phyloP scores from a whole-genome alignment of 768 basidiomycete species.

The Panellus pusillus region DNA sequence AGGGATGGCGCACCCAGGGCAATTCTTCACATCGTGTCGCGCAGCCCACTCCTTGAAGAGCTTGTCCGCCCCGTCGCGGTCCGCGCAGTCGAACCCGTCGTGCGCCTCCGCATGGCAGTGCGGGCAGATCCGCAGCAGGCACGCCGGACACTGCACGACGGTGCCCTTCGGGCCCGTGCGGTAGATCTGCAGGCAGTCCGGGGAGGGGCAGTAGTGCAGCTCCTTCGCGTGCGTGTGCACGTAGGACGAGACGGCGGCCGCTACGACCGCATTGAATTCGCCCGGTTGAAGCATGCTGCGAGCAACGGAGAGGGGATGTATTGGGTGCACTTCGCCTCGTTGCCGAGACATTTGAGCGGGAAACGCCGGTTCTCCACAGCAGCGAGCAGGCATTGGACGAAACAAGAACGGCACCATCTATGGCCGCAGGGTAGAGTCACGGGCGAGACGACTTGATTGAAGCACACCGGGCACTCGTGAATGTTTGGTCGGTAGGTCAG shows the following conservation, averaged over 20 bases:
- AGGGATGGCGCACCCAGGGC: conserved; percentile 67
- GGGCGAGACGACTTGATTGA: conserved; percentile 53
- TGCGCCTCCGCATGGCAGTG: conserved; percentile 57
- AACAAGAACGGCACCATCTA: conserved; percentile 63
- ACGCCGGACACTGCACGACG: conserved; percentile 56
- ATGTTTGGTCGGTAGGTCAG: conserved; percentile 17
- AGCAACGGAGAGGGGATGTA: conserved; percentile 52
- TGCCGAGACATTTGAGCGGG: conserved; percentile 72
- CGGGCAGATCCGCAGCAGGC: conserved; percentile 55
- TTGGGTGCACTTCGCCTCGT: conserved; percentile 56
- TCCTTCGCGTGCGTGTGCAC: conserved; percentile 60
- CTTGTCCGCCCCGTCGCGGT: conserved; percentile 53
- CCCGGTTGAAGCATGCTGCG: conserved; percentile 47
- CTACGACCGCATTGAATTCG: conserved; percentile 56
- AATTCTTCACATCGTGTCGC: conserved; percentile 67
- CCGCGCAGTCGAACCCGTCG: conserved; percentile 65
- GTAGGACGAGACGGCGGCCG: conserved; percentile 62
- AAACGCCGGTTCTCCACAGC: conserved; percentile 59
- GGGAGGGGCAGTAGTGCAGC: conserved; percentile 75
- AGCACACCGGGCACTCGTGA: conserved; percentile 67
- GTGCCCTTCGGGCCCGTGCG: conserved; percentile 47
- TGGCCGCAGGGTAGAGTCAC: conserved; percentile 65
- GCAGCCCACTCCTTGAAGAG: conserved; percentile 66
- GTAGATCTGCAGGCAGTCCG: conserved; percentile 77
- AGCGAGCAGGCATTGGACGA: conserved; percentile 57